phyloP scores from a whole-genome alignment of 2,329 filamentous ascomycete species.

The Epichloe typhina region DNA sequence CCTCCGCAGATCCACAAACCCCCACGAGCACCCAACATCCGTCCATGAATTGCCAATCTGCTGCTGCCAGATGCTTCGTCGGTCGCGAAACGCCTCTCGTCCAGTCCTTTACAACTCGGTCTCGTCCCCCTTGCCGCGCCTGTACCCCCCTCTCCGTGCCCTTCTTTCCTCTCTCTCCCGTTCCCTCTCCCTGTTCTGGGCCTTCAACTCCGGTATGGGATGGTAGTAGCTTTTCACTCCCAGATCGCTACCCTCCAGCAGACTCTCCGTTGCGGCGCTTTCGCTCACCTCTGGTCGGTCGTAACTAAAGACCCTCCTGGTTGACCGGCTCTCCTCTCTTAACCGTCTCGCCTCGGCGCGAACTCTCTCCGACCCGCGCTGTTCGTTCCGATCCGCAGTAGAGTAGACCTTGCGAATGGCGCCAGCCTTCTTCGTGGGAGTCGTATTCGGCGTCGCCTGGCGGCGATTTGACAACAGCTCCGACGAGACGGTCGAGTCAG shows the following conservation, averaged over 20 bases:
- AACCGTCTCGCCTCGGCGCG: constrained; percentile 42
- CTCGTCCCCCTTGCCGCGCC: constrained; percentile 20
- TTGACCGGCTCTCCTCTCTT: constrained; percentile 36
- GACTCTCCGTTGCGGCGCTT: constrained; percentile 20
- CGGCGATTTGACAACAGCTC: constrained; percentile 46
- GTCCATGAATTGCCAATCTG: not conserved
- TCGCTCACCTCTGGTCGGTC: constrained; percentile 27
- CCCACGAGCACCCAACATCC: no score
- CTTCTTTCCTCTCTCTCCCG: constrained; percentile 21
- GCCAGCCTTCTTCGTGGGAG: constrained; percentile 29
- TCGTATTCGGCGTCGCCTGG: constrained; percentile 42
- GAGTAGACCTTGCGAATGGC: constrained; percentile 49
- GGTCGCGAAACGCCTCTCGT: not conserved
- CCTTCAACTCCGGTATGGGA: constrained; percentile 37
- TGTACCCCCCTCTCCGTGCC: constrained; percentile 22
- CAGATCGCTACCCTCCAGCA: constrained; percentile 28
- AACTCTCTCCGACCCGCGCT: constrained; percentile 39
- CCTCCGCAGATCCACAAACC: no score
- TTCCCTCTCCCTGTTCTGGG: constrained; percentile 14
- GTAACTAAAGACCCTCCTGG: constrained; percentile 40
- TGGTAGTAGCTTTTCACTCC: constrained; percentile 47
- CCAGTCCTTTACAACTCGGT: constrained; percentile 7
- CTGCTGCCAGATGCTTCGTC: not conserved
- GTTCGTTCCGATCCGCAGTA: constrained; percentile 39
- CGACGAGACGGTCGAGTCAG: constrained; percentile 45